Conservation (phyloP, 345 rosid genomes). For the Theobroma cacao region DNA sequence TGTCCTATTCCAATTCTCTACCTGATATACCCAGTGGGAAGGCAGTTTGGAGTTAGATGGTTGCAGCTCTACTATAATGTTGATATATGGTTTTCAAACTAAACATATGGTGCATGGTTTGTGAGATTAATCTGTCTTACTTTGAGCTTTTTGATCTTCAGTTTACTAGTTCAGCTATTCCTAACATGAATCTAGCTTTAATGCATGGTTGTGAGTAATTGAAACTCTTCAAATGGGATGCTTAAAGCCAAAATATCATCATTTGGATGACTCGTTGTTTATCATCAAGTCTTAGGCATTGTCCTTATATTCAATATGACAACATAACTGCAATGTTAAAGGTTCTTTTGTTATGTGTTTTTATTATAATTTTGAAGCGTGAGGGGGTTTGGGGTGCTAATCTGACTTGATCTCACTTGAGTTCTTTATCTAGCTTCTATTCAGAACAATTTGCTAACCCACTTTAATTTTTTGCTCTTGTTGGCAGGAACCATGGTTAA, state of each 20-base stretch:
- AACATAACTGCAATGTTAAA: not conserved
- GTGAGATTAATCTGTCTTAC: not conserved
- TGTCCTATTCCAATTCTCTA: not conserved
- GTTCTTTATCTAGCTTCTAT: not conserved
- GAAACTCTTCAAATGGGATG: not conserved
- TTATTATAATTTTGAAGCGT: not conserved
- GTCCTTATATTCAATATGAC: not conserved
- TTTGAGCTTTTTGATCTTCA: not conserved
- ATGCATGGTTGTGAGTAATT: not conserved
- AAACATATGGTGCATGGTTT: not conserved
- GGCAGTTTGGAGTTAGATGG: not conserved
- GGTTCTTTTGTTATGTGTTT: no score
- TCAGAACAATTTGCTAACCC: not conserved
- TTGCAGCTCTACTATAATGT: not conserved
- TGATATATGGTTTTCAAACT: not conserved
- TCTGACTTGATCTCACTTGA: not conserved
- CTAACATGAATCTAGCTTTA: not conserved
- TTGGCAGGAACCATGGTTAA: slow-evolving; percentile 82
- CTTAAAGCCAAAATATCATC: not conserved
- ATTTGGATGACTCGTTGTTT: not conserved
- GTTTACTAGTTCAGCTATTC: not conserved
- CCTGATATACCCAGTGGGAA: not conserved
- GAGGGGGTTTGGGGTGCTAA: not conserved
- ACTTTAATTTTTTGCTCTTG: not conserved
- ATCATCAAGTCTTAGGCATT: not conserved